These are phyloP conservation scores for Termitomyces titanicus DNA, from an alignment of 768 basidiomycete species.

Conservation along the genomic window DNA sequence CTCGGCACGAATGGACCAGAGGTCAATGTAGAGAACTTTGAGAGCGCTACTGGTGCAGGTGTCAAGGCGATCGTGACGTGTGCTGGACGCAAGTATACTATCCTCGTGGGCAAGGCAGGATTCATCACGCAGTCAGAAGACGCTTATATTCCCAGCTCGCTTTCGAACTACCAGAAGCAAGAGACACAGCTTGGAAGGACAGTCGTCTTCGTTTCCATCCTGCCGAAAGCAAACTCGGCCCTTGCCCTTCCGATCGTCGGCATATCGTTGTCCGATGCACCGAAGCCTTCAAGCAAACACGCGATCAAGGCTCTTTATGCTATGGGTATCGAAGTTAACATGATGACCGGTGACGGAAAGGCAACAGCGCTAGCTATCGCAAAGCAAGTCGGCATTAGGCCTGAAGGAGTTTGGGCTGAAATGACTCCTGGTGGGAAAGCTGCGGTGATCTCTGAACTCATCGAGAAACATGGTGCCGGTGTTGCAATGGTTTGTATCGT, in stretches of 20 bases:
- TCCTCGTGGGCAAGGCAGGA: constrained; percentile 73
- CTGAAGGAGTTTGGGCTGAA: constrained; percentile 82
- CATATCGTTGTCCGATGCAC: constrained; percentile 81
- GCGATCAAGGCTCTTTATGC: constrained; percentile 76
- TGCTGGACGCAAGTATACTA: constrained; percentile 45
- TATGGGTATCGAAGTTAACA: constrained; percentile 91
- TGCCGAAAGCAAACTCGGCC: constrained; percentile 30
- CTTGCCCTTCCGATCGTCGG: constrained; percentile 66
- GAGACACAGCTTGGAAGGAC: constrained; percentile 78
- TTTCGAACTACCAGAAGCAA: constrained; percentile 62
- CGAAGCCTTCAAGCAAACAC: constrained; percentile 80
- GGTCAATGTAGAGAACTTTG: constrained; percentile 67
- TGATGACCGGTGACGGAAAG: constrained; percentile 93
- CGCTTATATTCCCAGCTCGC: constrained; percentile 51
- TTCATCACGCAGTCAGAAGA: constrained; percentile 61
- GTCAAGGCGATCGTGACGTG: constrained; percentile 68
- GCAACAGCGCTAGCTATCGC: constrained; percentile 87
- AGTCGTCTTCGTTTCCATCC: constrained; percentile 81
- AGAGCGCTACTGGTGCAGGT: constrained; percentile 87
- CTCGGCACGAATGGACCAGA: constrained; percentile 45
- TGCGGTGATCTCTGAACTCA: constrained; percentile 73
- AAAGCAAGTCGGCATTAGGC: constrained; percentile 80
- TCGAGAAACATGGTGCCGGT: constrained; percentile 64
- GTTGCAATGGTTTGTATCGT: constrained; percentile 82
- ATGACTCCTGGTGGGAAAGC: constrained; percentile 98